phyloP scores from a whole-genome alignment of 129 eudicot genomes.

The Sambucus nigra region DNA sequence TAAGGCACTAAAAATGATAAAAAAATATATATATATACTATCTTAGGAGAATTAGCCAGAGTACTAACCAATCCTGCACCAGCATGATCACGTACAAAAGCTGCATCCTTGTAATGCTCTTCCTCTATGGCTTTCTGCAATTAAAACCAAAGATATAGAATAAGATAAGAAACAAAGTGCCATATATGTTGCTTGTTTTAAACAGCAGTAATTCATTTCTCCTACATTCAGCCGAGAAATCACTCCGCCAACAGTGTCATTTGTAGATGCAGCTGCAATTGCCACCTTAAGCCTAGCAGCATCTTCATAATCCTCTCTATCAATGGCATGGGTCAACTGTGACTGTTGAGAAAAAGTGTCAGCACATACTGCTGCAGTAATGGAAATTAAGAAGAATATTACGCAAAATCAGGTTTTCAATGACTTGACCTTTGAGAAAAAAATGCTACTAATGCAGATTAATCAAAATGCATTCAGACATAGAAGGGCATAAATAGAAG shows the following conservation, averaged over 20 bases:
- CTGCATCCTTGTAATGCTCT: conserved; percentile 84
- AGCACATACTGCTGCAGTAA: not conserved
- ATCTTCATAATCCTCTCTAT: conserved; percentile 75
- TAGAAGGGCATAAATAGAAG: not conserved
- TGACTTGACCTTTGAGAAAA: conserved; percentile 1
- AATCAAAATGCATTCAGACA: not conserved
- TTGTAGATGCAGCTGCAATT: conserved; percentile 86
- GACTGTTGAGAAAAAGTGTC: conserved; percentile 37
- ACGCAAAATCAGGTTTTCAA: not conserved
- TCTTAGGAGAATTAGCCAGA: not conserved
- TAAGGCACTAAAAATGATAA: too few species aligned
- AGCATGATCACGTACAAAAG: conserved; percentile 70
- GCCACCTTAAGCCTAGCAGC: conserved; percentile 97
- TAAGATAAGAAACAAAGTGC: not conserved
- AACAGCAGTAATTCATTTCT: not conserved
- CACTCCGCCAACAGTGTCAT: conserved; percentile 82
- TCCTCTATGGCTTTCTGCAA: conserved; percentile 75
- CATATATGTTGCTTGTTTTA: not conserved
- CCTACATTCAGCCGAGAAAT: conserved; percentile 69
- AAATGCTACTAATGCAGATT: not conserved
- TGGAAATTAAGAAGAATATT: not conserved
- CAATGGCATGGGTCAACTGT: conserved; percentile 56
- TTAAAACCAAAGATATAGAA: conserved; percentile 3
- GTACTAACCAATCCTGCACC: conserved; percentile 90
- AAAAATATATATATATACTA: too few species aligned